Percentiles rank a stretch among this genome's conserved stretches.
Evolutionary conservation across 2,329 filamentous ascomycete genomes (phyloP).

Genomic region (Alternaria alternata): DNA sequence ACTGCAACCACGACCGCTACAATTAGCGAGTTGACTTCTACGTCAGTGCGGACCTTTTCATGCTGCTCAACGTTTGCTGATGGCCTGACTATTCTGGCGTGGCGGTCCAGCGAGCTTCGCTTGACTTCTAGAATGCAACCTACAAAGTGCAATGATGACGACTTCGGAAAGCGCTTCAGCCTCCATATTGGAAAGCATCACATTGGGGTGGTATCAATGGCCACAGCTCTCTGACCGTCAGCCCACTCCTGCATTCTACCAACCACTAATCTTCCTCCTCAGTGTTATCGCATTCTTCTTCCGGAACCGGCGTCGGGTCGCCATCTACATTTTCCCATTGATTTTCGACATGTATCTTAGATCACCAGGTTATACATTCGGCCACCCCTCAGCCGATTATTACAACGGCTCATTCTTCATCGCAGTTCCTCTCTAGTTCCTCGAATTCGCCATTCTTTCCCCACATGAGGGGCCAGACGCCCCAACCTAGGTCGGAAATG

Average conservation of each 20-base stretch:
- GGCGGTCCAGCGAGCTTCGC: not conserved
- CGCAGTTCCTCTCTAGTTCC: constrained; percentile 12
- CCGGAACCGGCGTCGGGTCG: not conserved
- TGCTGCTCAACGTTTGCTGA: not conserved
- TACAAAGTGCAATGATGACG: not conserved
- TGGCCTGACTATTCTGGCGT: not conserved
- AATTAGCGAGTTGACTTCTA: not conserved
- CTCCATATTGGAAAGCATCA: not conserved
- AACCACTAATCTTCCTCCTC: not conserved
- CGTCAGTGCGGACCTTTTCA: not conserved
- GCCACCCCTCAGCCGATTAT: constrained; percentile 9
- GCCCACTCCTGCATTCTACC: not conserved
- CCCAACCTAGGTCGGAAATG: constrained; percentile 4
- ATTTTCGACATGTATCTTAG: not conserved
- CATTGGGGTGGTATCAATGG: not conserved
- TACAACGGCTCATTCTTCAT: constrained; percentile 13
- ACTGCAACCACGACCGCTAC: not conserved
- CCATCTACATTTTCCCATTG: not conserved
- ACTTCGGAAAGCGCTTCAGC: not conserved
- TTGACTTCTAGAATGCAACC: not conserved
- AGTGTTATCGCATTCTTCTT: not conserved
- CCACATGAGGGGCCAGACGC: constrained; percentile 2
- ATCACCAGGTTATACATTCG: constrained; percentile 11
- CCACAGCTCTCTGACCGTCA: not conserved
- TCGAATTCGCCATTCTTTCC: constrained; percentile 12